These are phyloP conservation scores for Paramarasmius palmivorus DNA, from an alignment of 1,284 basidiomycete species.

Conservation along the genomic window DNA sequence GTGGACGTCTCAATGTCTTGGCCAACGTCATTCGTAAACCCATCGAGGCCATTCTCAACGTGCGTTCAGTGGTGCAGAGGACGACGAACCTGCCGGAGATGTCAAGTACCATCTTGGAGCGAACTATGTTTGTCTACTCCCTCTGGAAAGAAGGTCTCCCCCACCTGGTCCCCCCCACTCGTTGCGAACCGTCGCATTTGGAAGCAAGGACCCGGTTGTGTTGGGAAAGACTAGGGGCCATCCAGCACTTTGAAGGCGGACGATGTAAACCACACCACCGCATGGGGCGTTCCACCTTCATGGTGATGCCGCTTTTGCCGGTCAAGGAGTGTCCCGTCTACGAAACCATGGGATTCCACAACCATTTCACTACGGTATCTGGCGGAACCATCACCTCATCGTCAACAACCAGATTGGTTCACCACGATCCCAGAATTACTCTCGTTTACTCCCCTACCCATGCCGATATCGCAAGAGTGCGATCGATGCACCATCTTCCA, in stretches of 20 bases:
- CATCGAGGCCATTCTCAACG: conserved; percentile 97
- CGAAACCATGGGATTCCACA: conserved; percentile 99
- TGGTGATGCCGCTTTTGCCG: conserved; percentile 98
- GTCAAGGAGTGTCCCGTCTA: conserved; percentile 99
- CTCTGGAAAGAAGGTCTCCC: conserved; percentile 95
- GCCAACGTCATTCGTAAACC: conserved; percentile 99
- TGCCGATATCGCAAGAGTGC: conserved; percentile 98
- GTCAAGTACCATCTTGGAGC: conserved; percentile 99
- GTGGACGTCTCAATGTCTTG: conserved; percentile 96
- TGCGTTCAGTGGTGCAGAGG: conserved; percentile 84
- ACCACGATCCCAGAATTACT: conserved; percentile 98
- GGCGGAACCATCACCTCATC: conserved; percentile 97
- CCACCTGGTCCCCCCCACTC: too few relatives aligned
- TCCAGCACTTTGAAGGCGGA: conserved; percentile 96
- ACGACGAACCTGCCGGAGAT: conserved; percentile 88
- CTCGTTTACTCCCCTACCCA: conserved; percentile 98
- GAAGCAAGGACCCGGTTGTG: conserved; percentile 98
- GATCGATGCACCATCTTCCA: conserved; percentile 99
- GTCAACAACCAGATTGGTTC: conserved; percentile 99
- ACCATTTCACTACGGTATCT: conserved; percentile 94
- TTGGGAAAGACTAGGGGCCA: conserved; percentile 96
- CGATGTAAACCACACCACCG: conserved; percentile 72
- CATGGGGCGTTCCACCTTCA: conserved; percentile 96
- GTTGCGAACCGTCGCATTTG: conserved; percentile 98
- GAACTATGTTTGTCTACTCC: conserved; percentile 99